A percentile compares a stretch with the other conserved stretches of the same genome.
phyloP scores from a whole-genome alignment of 768 basidiomycete genomes.

The Agaricus sinodeliciosus region DNA sequence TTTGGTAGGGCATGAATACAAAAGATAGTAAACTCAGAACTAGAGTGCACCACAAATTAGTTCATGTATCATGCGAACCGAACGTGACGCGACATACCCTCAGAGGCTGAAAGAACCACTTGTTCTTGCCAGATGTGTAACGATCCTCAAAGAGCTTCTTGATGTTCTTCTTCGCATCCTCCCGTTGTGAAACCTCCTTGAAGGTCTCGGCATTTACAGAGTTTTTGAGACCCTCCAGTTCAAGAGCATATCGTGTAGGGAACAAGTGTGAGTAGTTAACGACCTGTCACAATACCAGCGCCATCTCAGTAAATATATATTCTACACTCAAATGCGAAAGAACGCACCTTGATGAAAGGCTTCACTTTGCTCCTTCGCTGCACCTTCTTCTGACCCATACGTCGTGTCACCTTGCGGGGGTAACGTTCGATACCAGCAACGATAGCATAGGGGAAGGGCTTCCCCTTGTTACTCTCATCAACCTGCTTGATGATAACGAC shows the following conservation, averaged over 20 bases:
- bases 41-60: neutral
- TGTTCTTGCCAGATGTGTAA: slow-evolving; percentile 91
- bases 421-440: slow-evolving; percentile 98
- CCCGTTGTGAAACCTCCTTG: slow-evolving; percentile 95
- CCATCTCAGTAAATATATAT: neutral
- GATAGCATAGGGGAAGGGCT: slow-evolving; percentile 95
- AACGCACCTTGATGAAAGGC: slow-evolving; percentile 95
- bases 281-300: slow-evolving; percentile 37
- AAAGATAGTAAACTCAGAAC: slow-evolving; percentile 5
- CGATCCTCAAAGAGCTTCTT: slow-evolving; percentile 97
- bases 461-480: slow-evolving; percentile 95
- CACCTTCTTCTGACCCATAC: slow-evolving; percentile 96
- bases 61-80: neutral
- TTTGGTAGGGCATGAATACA: slow-evolving; percentile 6
- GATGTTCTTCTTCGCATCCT: slow-evolving; percentile 91
- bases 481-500: slow-evolving; percentile 97
- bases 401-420: slow-evolving; percentile 94
- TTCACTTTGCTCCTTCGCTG: slow-evolving; percentile 93
- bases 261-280: slow-evolving; percentile 99
- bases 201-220: slow-evolving; percentile 82
- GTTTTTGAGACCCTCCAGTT: slow-evolving; percentile 92
- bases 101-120: slow-evolving; percentile 92
- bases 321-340: neutral
- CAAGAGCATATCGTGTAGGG: slow-evolving; percentile 98
- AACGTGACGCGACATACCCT: slow-evolving; percentile 43